Evolutionary conservation across 2,329 filamentous ascomycete genomes (phyloP), one percentile per base, ranked within the genome.

Genomic region (Fonsecaea erecta): DNA sequence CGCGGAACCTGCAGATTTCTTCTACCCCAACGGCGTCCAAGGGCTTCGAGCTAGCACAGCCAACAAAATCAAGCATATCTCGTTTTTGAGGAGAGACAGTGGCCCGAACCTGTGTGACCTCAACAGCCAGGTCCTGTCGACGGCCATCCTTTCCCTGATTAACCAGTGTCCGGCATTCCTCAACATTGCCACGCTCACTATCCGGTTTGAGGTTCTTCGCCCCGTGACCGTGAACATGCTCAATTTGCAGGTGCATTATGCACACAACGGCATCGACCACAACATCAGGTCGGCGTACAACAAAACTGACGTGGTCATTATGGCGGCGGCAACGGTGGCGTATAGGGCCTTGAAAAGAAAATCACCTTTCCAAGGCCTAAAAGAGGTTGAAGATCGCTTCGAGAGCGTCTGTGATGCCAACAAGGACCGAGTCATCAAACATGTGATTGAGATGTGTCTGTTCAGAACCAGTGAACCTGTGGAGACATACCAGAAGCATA

Each of bases 191-290:
- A 65, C 58, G 12, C 32, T 68, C 56, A 65, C 59, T 24, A 48
- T 68, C 48, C 63, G 63, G 21, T 60, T 61, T n/a, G 63, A 68
- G 52, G 63, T 65, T 14, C 4, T 53, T 26, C 66, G 66, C 30
- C 55, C 59, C n/a, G 32, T 18, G 37, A 24, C 60, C 24, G 14
- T 60, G 12, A 54, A 63, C 37, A 26, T 65, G 26, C 12, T 52
- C 35, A 32, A 14, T 5, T 43, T 63, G 16, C 62, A 63, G 30
- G 53, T 16, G 16, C 37, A 55, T 21, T 32, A 55, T 24, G 40
- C 52, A 12, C 35, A 40, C 4, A 59, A 63, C 16, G n/a, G 18
- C 2, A 32, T 32, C 24, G 53, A 16, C 3, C 6, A 48, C 11
- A 40, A 63, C 43, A 21, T 26, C 26, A 21, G 21, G 53, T 14